Evolutionary conservation across 306 rosid species (phyloP), one percentile per base, ranked within the genome.

Genomic region (Sindora glabra): DNA sequence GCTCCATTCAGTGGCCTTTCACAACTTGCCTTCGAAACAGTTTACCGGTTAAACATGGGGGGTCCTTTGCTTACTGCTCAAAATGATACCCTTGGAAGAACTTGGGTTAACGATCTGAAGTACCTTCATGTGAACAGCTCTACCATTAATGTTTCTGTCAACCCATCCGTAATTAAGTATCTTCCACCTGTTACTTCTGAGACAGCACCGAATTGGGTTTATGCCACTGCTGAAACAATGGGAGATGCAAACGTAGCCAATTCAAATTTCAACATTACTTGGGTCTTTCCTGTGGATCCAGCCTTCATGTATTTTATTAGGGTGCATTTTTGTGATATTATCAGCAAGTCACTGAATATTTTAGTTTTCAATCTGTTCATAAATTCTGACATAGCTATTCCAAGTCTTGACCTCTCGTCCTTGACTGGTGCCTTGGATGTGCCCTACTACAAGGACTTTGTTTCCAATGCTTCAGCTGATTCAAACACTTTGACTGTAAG

Each of bases 21-120:
- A 7, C 46, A 9, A 8, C 51, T 50, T 33, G 81, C 82, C n/a
- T 40, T 81, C 9, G 83, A 84, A 69, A 84, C 87, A 19, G 70
- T 75, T 65, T 78, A 75, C 68, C 75, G 83, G 42, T 50, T 81
- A 25, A 78, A 84, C 40, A 56, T 84, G 74, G 87, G 91, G 10
- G 78, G 84, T 37, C 30, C 77, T 2, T 38, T 7, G 8, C 4
- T 38, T 7, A 38, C 42, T 38, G 4, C 42, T 38, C n/a, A 9
- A 38, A 38, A 7, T 38, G 42, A 38, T 38, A 38, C 42, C 11
- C 42, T 38, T 38, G 3, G 8, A 3, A 9, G 42, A 8, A 38
- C 8, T 8, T 38, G 42, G 42, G 14, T 2, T 2, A 3, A 9
- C 2, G 42, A 38, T 38, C 5, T 3, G 14, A 9, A 9, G 2